Conservation (phyloP, 176 grass and related monocot genomes). For the Cymbopogon citratus region DNA sequence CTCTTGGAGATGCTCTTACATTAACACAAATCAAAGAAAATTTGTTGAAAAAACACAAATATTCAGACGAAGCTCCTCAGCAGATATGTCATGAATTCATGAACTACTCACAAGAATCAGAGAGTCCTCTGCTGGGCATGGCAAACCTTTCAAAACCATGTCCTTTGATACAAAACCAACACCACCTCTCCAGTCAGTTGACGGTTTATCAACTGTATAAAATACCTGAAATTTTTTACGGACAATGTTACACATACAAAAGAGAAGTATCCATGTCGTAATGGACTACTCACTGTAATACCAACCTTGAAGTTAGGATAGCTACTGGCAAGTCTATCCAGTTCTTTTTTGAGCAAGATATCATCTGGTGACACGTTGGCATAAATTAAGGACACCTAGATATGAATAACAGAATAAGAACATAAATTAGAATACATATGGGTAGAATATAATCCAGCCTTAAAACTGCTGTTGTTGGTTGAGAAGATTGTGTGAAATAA, state of each 20-base stretch:
- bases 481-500: background rate
- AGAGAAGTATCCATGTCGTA: background rate
- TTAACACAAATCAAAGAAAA: background rate
- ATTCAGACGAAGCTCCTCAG: background rate
- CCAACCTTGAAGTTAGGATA: constrained; percentile 97
- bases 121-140: constrained; percentile 56
- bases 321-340: constrained; percentile 79
- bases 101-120: constrained; percentile 70
- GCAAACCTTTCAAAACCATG: constrained; percentile 88
- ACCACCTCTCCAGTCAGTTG: constrained; percentile 75
- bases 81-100: constrained; percentile 10
- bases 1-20: background rate
- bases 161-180: constrained; percentile 75
- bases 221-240: constrained; percentile 54
- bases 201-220: constrained; percentile 91
- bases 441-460: background rate
- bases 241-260: background rate
- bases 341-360: constrained; percentile 86
- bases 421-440: constrained; percentile 10
- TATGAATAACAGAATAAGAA: constrained; percentile 21
- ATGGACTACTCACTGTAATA: constrained; percentile 5
- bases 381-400: constrained; percentile 91
- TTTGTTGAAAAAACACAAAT: background rate
- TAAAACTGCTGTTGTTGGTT: background rate
- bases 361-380: constrained; percentile 91